phyloP scores from a whole-genome alignment of 2,329 filamentous ascomycete species.

The Diaporthe sp. region DNA sequence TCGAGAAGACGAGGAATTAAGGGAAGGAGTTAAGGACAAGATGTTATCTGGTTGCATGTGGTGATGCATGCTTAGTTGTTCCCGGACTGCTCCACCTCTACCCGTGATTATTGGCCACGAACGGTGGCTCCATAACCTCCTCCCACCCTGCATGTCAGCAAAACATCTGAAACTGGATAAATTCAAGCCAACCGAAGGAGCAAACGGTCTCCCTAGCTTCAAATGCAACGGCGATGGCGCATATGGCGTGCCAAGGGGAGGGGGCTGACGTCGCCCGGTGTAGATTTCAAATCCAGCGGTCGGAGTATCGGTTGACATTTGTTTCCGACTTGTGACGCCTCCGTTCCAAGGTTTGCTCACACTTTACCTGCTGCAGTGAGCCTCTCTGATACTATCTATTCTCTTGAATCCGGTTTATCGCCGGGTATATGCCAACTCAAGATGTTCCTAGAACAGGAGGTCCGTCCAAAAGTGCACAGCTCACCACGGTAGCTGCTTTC shows the following conservation, averaged over 20 bases:
- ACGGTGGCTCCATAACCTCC: background rate
- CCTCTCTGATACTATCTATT: background rate
- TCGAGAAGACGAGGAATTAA: background rate
- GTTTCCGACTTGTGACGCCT: background rate
- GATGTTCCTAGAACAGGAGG: background rate
- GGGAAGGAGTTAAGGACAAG: background rate
- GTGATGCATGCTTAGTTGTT: background rate
- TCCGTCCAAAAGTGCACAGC: no score
- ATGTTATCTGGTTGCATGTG: background rate
- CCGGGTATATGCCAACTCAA: no score
- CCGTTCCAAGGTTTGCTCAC: no score
- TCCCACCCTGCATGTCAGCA: background rate
- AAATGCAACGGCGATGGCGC: background rate
- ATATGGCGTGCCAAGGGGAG: background rate
- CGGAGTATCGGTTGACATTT: background rate
- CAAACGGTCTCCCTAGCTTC: background rate
- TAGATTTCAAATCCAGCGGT: no score
- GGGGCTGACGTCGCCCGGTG: background rate
- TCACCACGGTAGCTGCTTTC: background rate
- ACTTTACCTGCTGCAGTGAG: no score
- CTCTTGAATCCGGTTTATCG: background rate
- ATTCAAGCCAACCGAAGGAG: background rate
- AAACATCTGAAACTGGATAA: background rate
- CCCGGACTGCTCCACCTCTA: background rate
- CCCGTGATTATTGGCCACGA: background rate